Base-by-base conservation (phyloP, 768 basidiomycete species). In the Podaxis sp. region DNA sequence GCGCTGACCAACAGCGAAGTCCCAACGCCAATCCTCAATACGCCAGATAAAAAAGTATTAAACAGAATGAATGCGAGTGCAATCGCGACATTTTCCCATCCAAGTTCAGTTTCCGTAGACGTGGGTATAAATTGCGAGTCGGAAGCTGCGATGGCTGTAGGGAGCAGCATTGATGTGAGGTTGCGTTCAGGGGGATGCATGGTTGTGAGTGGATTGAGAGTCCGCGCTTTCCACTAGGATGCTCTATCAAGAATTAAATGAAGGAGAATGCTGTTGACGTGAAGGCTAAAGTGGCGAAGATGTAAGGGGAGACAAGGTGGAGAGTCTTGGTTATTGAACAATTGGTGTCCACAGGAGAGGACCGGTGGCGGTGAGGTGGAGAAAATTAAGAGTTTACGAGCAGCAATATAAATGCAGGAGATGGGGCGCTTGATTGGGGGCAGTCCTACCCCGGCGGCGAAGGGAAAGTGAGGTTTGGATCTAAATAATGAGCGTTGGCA, bases 61-160 rank as follows among this genome's bases (percentile, higher is more conserved):
- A 94, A 83, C 41, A 86, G 69, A 69, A 96, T 84, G 73, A 96
- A 95, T 2, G 82, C 73, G 68, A 94, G 81, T 0, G 85, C 91
- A 61, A 94, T 79, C 29, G 77, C 83, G 58, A 96, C 90, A 69
- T 94, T 92, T n/a, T 72, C 63, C 89, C 89, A 94, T 38, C 75
- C 77, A 51, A 94, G 73, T 2, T 71, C 53, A 37, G 68, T 38
- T 13, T 65, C 12, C 41, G 52, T 8, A 22, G 60, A 33, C 6
- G 27, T 13, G 17, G 22, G 2, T 24, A 38, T 2, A 22, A 40
- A 25, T 9, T 22, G 37, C 15, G 33, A 36, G 58, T 59, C 58
- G 4, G 33, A 33, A 33, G 19, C 11, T 12, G 49, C 36, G 8
- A 49, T 9, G 1, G 43, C 43, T 33, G 33, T 2, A 33, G 33